Conservation (phyloP, 768 basidiomycete genomes). For the Mycena galopus region DNA sequence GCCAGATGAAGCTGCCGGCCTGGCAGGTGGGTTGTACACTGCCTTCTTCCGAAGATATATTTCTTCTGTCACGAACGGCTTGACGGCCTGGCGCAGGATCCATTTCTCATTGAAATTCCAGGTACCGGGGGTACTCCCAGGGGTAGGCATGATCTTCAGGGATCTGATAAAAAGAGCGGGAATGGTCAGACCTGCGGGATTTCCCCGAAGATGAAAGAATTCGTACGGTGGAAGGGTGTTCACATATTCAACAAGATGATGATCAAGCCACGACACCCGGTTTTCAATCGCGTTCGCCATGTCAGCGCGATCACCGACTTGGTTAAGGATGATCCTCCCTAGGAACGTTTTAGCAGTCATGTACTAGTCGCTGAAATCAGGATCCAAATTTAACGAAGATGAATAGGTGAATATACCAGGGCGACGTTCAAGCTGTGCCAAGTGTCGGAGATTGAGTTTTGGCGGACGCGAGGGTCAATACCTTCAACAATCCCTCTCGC, state of each 20-base stretch:
- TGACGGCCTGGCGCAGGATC: conserved; percentile 34
- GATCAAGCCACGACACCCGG: conserved; percentile 25
- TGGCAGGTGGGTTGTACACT: conserved; percentile 28
- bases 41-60: conserved; percentile 32
- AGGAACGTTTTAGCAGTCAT: conserved; percentile 25
- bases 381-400: not conserved
- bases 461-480: conserved; percentile 25
- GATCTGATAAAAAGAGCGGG: conserved; percentile 15
- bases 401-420: conserved; percentile 2
- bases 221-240: conserved; percentile 34
- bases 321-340: conserved; percentile 19
- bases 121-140: not conserved
- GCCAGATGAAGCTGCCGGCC: not conserved
- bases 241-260: conserved; percentile 36
- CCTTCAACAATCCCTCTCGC: conserved; percentile 25
- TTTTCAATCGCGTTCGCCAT: conserved; percentile 32
- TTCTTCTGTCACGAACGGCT: conserved; percentile 34
- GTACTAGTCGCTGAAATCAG: conserved; percentile 19
- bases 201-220: no score
- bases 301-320: conserved; percentile 28
- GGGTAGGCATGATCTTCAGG: conserved; percentile 25
- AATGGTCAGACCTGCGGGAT: no score
- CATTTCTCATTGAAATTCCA: conserved; percentile 33
- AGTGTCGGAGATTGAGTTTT: conserved; percentile 17
- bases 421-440: conserved; percentile 33